Evolutionary conservation across 352 stramenopile genomes (phyloP), one percentile per base, ranked within the genome.

Genomic region (Phytophthora pini): DNA sequence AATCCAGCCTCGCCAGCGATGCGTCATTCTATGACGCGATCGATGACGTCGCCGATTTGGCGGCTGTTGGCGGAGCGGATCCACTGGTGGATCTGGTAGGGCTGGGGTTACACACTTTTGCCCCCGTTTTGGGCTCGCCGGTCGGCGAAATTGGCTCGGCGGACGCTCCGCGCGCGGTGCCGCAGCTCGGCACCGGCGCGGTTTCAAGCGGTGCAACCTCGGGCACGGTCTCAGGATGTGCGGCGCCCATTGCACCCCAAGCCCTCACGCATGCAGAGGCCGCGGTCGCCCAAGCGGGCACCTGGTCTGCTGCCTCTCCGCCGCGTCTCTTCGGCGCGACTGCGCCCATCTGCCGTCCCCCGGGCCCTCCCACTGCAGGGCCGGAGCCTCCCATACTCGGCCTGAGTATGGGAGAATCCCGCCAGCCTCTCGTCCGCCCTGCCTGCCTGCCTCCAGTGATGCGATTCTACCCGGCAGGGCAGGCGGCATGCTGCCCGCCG

Each of bases 1-100:
- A 54, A 7, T 65, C 57, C 0, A 59, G 48, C 11, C 48, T 58
- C 17, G 58, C 13, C 59, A 68, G 36, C 41, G 41, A 61, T 12
- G 53, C 17, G 53, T 61, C 53, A 26, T 61, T 61, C 5, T 52
- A 61, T 38, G 38, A 13, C 41, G 53, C 53, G 38, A 0, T 11
- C 7, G 5, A 5, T 34, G 15, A 20, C 36, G 12, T 5, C 12
- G 15, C 36, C 36, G 36, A 20, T 20, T 20, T 20, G 17, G 17
- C 36, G 10, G 12, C 36, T 11, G 36, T 8, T 43, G 5, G 31
- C 31, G 31, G 17, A 20, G 17, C 17, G 17, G 17, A 20, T 20
- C 17, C 17, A 20, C 17, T 20, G 17, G 17, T 1, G 17, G 17
- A 20, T 20, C 17, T 0, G 17, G 0, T 20, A 20, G 17, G 17